Percentiles rank a stretch among this genome's conserved stretches.
Evolutionary conservation across 768 basidiomycete species (phyloP).

Genomic region (Phallus indusiatus): DNA sequence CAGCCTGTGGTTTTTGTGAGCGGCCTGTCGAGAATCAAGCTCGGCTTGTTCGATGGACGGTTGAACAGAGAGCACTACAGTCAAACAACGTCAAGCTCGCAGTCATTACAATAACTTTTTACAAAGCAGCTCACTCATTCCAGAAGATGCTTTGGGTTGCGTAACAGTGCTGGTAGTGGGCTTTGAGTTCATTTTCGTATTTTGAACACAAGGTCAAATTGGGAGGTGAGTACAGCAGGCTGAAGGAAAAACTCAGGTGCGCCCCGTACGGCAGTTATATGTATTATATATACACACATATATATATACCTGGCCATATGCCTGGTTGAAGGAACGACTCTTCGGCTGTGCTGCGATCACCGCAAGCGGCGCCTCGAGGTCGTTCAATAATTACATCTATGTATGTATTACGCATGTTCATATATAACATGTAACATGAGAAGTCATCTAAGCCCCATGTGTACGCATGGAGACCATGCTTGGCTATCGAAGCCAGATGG

Average conservation of each 20-base stretch:
- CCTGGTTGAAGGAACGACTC: too few species aligned
- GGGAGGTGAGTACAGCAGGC: too few species aligned
- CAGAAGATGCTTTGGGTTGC: slow-evolving; percentile 7
- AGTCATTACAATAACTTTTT: neutral
- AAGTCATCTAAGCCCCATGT: too few species aligned
- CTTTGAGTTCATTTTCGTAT: neutral
- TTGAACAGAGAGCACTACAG: slow-evolving; percentile 4
- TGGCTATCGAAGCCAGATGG: too few species aligned
- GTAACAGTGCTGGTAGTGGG: neutral
- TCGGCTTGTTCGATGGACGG: slow-evolving; percentile 9
- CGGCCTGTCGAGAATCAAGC: neutral
- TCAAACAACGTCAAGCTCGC: neutral
- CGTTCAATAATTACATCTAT: neutral
- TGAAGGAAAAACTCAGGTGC: neutral
- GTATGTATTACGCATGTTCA: neutral
- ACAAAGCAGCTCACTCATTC: slow-evolving; percentile 1
- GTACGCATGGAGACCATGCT: too few species aligned
- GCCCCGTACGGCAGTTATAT: too few species aligned
- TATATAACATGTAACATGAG: too few species aligned
- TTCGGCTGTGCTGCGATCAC: neutral
- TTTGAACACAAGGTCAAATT: too few species aligned
- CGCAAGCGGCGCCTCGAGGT: neutral
- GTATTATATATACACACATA: too few species aligned
- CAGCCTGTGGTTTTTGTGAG: neutral
- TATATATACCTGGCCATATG: too few species aligned